A percentile compares a stretch with the other conserved stretches of the same genome.
Conservation (phyloP, 2,329 filamentous ascomycete species). For the Ceratocystiopsis minuta region DNA sequence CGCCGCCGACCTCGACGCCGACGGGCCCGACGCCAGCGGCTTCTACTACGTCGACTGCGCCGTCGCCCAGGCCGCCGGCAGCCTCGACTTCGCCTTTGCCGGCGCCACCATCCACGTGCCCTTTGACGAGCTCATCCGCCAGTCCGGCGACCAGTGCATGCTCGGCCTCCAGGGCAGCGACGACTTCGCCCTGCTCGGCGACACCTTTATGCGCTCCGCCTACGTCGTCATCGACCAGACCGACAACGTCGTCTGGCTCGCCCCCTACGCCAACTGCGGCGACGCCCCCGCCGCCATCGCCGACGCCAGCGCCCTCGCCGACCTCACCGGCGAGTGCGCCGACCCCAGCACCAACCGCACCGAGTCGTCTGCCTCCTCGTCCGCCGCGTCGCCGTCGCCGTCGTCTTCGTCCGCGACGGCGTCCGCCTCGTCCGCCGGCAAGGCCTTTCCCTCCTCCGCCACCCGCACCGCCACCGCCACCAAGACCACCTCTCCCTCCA, state of each 20-base stretch:
- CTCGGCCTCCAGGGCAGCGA: slow-evolving; percentile 30
- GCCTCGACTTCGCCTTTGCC: slow-evolving; percentile 30
- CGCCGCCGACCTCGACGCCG: slow-evolving; percentile 29
- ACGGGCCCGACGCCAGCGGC: slow-evolving; percentile 19
- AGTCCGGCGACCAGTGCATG: slow-evolving; percentile 22
- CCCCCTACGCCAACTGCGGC: slow-evolving; percentile 33
- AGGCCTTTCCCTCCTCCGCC: not conserved
- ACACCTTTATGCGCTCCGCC: slow-evolving; percentile 37
- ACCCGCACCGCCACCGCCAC: slow-evolving; percentile 1
- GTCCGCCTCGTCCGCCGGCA: not conserved
- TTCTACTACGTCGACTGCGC: slow-evolving; percentile 30
- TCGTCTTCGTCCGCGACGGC: not conserved
- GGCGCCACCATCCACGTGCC: slow-evolving; percentile 28
- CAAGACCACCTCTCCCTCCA: too few relatives aligned
- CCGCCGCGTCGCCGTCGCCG: too few relatives aligned
- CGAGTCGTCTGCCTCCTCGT: not conserved
- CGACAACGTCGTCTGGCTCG: slow-evolving; percentile 27
- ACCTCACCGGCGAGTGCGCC: slow-evolving; percentile 7
- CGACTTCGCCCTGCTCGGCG: slow-evolving; percentile 35
- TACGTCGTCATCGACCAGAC: slow-evolving; percentile 37
- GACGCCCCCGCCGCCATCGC: slow-evolving; percentile 21
- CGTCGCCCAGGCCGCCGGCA: slow-evolving; percentile 21
- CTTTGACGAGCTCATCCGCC: slow-evolving; percentile 29
- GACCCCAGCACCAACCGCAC: not conserved
- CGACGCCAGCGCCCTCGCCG: slow-evolving; percentile 3